A percentile compares a stretch with the other conserved stretches of the same genome.
Conservation (phyloP, 2,329 filamentous ascomycete species). For the Nemania sp. region DNA sequence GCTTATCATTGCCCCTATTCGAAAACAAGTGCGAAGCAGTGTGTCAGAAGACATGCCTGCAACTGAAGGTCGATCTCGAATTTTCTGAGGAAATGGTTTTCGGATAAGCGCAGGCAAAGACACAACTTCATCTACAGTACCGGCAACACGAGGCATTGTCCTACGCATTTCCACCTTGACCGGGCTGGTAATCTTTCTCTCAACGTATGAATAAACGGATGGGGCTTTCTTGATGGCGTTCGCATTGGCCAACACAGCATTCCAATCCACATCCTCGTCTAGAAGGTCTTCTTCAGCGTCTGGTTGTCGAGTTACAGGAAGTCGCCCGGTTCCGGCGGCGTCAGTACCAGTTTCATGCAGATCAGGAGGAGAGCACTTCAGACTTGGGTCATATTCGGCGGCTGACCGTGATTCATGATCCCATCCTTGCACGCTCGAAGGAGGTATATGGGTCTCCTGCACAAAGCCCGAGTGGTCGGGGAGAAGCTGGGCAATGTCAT, state of each 20-base stretch:
- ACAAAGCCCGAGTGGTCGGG: conserved; percentile 1
- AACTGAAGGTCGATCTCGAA: conserved; percentile 58
- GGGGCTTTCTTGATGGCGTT: conserved; percentile 21
- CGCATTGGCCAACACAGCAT: conserved; percentile 35
- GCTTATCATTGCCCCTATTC: conserved; percentile 63
- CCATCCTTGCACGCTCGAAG: conserved; percentile 43
- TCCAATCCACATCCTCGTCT: conserved; percentile 49
- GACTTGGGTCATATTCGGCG: conserved; percentile 43
- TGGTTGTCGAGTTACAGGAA: neutral
- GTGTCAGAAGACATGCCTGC: conserved; percentile 53
- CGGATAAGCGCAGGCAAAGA: conserved; percentile 53
- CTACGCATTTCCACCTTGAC: neutral
- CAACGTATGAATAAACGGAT: conserved; percentile 10
- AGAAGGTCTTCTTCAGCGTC: conserved; percentile 38
- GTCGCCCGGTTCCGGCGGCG: neutral
- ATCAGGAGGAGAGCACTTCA: conserved; percentile 43
- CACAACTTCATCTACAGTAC: conserved; percentile 11
- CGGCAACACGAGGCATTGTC: neutral
- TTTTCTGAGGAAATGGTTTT: conserved; percentile 52
- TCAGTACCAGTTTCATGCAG: neutral
- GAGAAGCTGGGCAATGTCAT: conserved; percentile 35
- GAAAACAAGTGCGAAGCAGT: conserved; percentile 64
- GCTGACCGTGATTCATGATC: conserved; percentile 43
- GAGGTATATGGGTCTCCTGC: conserved; percentile 35
- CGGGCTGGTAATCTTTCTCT: neutral